Evolutionary conservation across 2,329 filamentous ascomycete species (phyloP), one percentile per base, ranked within the genome.

Genomic region (Curvularia hawaiiensis): DNA sequence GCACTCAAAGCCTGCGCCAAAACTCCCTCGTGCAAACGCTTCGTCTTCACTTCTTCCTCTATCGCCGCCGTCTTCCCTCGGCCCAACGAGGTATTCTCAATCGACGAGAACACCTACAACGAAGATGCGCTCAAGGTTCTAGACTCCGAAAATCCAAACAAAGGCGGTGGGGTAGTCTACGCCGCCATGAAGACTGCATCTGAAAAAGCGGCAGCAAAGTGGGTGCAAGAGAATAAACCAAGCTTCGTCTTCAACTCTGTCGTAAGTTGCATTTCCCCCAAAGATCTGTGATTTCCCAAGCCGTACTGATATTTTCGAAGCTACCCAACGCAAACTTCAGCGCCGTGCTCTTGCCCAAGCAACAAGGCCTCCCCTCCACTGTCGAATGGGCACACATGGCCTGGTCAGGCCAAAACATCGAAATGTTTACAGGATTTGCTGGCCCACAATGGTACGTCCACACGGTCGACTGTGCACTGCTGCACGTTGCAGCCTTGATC

Each of bases 401-500:
- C 1, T 74, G 66, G 53, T 64, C 60, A 7, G 66, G 68, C 11
- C 59, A 68, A 45, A 63, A 67, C 76, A 79, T 67, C 79, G 71
- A 64, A 71, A 47, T 44, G 4, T 58, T 52, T 35, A 56, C 55
- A n/a, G 35, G 47, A n/a, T 46, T 50, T 12, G 38, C 60, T 16
- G 28, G 33, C 1, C 58, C 56, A 3, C 58, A 72, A 53, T 72
- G 60, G 53, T 73, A 60, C 49, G 64, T 72, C 22, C 65, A 67
- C 14, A 59, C 62, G 0, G 47, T 54, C 10, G 73, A 75, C 52
- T 56, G 55, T 38, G 84, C 82, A 0, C 73, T 79, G 0, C 68
- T 88, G 0, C 84, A 87, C 40, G 75, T 86, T 3, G 80, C 82
- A 3, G 84, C 80, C 0, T 71, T 83, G 8, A 73, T 85, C 0